These are phyloP conservation scores for Volvariella volvacea DNA, from an alignment of 1,284 basidiomycete species.

Conservation along the genomic window DNA sequence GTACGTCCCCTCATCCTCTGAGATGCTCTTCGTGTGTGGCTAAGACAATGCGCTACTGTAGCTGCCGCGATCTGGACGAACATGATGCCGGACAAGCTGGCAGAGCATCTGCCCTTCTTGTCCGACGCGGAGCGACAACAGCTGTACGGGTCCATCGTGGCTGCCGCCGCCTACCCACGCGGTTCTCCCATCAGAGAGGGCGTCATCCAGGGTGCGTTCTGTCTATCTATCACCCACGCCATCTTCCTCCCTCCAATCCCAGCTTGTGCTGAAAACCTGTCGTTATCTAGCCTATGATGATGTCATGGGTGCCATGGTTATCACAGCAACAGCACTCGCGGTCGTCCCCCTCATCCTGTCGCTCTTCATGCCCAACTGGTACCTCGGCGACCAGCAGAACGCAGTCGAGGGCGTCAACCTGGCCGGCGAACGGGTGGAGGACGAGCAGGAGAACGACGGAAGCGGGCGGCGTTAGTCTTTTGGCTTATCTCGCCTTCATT, in stretches of 20 bases:
- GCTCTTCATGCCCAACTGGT: conserved; percentile 39
- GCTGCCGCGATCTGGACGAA: conserved; percentile 56
- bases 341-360: conserved; percentile 32
- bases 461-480: too few relatives aligned
- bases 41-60: conserved; percentile 11
- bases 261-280: too few relatives aligned
- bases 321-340: conserved; percentile 35
- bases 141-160: conserved; percentile 47
- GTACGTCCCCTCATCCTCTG: conserved; percentile 26
- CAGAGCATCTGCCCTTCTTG: conserved; percentile 41
- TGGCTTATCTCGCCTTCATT: too few relatives aligned
- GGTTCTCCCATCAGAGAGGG: conserved; percentile 52
- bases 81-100: conserved; percentile 54
- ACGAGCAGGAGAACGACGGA: background rate
- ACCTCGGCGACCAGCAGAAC: conserved; percentile 39
- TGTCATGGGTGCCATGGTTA: conserved; percentile 48
- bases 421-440: conserved; percentile 16
- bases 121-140: conserved; percentile 24
- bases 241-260: background rate
- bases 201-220: conserved; percentile 41
- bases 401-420: conserved; percentile 31
- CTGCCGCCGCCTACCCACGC: conserved; percentile 36
- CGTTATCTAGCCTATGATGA: conserved; percentile 45
- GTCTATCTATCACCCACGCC: background rate
- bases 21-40: background rate